phyloP scores from a whole-genome alignment of 176 grass and related monocot genomes.

The Bothriochloa decipiens region DNA sequence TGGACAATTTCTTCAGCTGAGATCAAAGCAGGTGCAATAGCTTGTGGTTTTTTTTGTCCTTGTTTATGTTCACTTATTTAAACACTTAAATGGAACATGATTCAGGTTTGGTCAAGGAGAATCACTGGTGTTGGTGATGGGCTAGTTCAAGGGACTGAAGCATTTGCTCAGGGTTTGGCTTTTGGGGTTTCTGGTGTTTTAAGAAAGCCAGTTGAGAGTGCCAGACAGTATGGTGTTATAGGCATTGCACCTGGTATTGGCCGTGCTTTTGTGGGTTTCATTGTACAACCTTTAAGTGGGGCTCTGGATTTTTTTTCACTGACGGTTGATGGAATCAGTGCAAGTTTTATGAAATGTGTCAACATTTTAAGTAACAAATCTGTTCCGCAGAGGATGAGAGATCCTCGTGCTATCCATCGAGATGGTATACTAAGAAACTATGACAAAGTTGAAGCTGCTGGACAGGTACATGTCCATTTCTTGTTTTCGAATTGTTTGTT shows the following conservation, averaged over 20 bases:
- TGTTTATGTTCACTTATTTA: conserved; percentile 35
- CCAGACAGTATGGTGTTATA: conserved; percentile 80
- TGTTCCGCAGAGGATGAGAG: conserved; percentile 65
- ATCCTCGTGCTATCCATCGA: conserved; percentile 79
- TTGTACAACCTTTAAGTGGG: conserved; percentile 96
- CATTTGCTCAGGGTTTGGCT: conserved; percentile 94
- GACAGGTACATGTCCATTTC: conserved; percentile 72
- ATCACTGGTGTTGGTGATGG: conserved; percentile 93
- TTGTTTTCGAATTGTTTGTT: conserved; percentile 23
- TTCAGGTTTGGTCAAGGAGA: conserved; percentile 83
- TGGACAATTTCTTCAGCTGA: conserved; percentile 90
- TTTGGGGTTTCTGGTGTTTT: conserved; percentile 96
- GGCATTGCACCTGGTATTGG: conserved; percentile 93
- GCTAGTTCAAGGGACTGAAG: conserved; percentile 90
- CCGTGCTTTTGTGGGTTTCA: conserved; percentile 86
- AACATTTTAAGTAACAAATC: conserved; percentile 90
- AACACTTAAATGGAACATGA: conserved; percentile 32
- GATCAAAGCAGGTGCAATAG: conserved; percentile 87
- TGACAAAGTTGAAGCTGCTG: conserved; percentile 65
- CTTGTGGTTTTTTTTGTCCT: conserved; percentile 31
- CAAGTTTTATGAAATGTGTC: conserved; percentile 85
- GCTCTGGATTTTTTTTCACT: conserved; percentile 87
- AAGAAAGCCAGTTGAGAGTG: conserved; percentile 93
- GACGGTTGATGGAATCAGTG: conserved; percentile 87
- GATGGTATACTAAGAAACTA: conserved; percentile 90